Conservation (phyloP, 1,284 basidiomycete genomes). For the Cryptococcus deneoformans region DNA sequence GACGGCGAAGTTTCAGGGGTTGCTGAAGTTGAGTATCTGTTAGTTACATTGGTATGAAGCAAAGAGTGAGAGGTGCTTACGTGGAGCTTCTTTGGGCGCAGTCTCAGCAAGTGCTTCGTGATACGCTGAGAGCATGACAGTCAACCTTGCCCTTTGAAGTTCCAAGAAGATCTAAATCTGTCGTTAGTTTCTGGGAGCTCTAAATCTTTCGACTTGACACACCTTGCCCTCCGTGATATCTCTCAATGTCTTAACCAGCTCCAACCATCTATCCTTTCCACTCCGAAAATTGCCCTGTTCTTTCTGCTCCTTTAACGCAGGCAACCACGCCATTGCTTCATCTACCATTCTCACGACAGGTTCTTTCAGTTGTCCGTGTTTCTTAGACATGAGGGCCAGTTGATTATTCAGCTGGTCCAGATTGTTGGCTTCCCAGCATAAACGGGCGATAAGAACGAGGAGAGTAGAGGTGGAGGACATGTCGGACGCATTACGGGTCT, state of each 20-base stretch:
- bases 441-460: constrained; percentile 66
- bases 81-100: constrained; percentile 32
- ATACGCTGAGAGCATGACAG: constrained; percentile 74
- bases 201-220: constrained; percentile 15
- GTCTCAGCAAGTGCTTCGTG: constrained; percentile 64
- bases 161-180: constrained; percentile 86
- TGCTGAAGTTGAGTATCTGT: not conserved
- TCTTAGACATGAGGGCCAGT: constrained; percentile 78
- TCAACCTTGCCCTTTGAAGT: constrained; percentile 92
- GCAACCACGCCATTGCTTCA: constrained; percentile 73
- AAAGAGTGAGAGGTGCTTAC: not conserved
- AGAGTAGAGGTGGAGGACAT: constrained; percentile 84
- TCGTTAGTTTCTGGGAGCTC: not conserved
- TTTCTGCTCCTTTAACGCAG: constrained; percentile 57
- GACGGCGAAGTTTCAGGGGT: constrained; percentile 2
- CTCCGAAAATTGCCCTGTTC: constrained; percentile 52
- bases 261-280: constrained; percentile 74
- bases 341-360: constrained; percentile 90
- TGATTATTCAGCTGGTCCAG: constrained; percentile 69
- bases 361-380: constrained; percentile 95
- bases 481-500: constrained; percentile 95
- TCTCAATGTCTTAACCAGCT: constrained; percentile 83
- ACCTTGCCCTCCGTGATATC: constrained; percentile 96
- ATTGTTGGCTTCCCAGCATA: constrained; percentile 64
- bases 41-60: not conserved